These are phyloP conservation scores for Ophiorrhiza pumila DNA, from an alignment of 257 asterid genomes.

Conservation along the genomic window DNA sequence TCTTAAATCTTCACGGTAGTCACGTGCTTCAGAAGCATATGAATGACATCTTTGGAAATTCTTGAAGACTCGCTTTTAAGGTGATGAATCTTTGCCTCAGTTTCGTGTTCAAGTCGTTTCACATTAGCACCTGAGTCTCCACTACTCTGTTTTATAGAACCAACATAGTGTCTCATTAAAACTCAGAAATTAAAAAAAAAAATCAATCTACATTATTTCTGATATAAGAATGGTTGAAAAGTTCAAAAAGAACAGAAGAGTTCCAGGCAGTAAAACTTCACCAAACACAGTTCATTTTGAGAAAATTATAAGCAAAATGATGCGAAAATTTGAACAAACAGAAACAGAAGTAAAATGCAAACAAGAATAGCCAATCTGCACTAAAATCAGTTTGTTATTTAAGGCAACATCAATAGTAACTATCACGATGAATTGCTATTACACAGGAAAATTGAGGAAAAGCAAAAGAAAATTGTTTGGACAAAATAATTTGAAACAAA, in stretches of 20 bases:
- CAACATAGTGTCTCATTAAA: background rate
- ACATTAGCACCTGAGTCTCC: slow-evolving; percentile 76
- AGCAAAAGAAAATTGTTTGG: background rate
- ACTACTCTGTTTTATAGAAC: slow-evolving; percentile 21
- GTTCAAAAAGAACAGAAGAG: background rate
- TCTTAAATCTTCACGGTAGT: slow-evolving; percentile 69
- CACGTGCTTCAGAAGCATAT: slow-evolving; percentile 85
- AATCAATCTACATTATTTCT: background rate
- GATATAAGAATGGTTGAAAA: background rate
- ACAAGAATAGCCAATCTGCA: too few relatives aligned
- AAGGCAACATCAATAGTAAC: too few relatives aligned
- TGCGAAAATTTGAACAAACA: too few relatives aligned
- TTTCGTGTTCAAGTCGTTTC: slow-evolving; percentile 86
- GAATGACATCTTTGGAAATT: slow-evolving; percentile 66
- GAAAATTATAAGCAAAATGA: background rate
- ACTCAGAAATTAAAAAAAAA: background rate
- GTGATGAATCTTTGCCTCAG: slow-evolving; percentile 58
- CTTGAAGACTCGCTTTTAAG: slow-evolving; percentile 65
- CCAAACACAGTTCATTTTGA: background rate
- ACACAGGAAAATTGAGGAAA: background rate
- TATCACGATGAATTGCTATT: background rate
- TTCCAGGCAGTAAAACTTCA: background rate
- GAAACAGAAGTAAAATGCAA: too few relatives aligned
- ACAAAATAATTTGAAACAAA: background rate
- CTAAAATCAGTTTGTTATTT: too few relatives aligned